phyloP scores from a whole-genome alignment of 1,284 basidiomycete species.

The Trichosporon ovoides region DNA sequence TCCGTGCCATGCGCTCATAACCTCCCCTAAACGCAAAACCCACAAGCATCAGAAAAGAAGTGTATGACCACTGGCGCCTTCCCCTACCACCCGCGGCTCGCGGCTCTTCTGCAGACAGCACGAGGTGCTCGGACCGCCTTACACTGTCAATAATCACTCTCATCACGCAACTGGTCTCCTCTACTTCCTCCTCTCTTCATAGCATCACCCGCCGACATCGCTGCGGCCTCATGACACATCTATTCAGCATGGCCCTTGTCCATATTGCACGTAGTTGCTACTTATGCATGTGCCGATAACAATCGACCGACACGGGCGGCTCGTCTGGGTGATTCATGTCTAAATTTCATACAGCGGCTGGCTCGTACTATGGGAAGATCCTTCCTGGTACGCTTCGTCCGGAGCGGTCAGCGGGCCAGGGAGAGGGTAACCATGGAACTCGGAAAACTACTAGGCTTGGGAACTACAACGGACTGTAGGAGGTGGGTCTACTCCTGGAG shows the following conservation, averaged over 20 bases:
- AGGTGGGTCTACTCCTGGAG: constrained; percentile 61
- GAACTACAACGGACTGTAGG: background rate
- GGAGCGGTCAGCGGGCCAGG: background rate
- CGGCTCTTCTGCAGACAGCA: background rate
- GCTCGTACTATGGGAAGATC: constrained; percentile 3
- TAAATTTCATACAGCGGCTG: constrained; percentile 5
- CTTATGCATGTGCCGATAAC: constrained; percentile 3
- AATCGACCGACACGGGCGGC: background rate
- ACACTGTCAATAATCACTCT: constrained; percentile 5
- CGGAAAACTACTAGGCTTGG: background rate
- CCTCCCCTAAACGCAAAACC: background rate
- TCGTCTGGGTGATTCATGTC: background rate
- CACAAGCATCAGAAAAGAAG: background rate
- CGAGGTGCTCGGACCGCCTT: no score
- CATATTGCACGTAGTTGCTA: constrained; percentile 4
- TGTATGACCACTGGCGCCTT: background rate
- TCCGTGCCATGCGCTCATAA: constrained; percentile 39
- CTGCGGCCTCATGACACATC: background rate
- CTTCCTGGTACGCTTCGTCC: background rate
- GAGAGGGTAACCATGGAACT: background rate
- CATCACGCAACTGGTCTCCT: background rate
- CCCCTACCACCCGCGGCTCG: background rate
- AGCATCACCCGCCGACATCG: background rate
- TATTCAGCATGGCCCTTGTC: constrained; percentile 4
- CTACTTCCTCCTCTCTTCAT: background rate